Conservation (phyloP, 1,284 basidiomycete species). For the Cryptococcus jaspeensis region DNA sequence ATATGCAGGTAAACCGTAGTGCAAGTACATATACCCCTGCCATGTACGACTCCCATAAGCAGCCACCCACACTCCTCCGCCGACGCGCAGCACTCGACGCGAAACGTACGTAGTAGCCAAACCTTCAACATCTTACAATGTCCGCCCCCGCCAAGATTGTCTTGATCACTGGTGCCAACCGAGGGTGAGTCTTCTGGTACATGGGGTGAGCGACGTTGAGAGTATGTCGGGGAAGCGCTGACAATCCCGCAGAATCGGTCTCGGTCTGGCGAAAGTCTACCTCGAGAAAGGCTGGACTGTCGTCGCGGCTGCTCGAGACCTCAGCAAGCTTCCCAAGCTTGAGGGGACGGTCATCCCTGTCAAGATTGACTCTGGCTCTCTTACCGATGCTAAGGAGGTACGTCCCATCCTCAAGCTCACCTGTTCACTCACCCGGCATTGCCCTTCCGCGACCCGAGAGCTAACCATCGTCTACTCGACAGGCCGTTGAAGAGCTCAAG, state of each 20-base stretch:
- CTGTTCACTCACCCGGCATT: neutral
- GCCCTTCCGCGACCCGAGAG: neutral
- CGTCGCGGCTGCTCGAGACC: conserved; percentile 15
- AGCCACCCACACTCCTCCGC: too few relatives aligned
- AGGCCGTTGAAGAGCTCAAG: neutral
- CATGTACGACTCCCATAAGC: too few relatives aligned
- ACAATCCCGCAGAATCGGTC: conserved; percentile 11
- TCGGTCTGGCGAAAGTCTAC: conserved; percentile 13
- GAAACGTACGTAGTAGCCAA: too few relatives aligned
- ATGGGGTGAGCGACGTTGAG: neutral
- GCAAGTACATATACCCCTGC: too few relatives aligned
- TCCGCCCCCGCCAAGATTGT: neutral
- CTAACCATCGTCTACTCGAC: neutral
- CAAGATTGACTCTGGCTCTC: neutral
- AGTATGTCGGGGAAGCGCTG: too few relatives aligned
- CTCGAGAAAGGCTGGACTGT: conserved; percentile 9
- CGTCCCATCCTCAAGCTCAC: neutral
- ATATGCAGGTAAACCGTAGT: too few relatives aligned
- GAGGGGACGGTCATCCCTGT: neutral
- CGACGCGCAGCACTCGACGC: too few relatives aligned
- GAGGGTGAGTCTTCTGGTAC: neutral
- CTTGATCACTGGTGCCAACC: neutral
- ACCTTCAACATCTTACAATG: too few relatives aligned
- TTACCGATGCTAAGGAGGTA: neutral
- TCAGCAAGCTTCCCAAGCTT: conserved; percentile 9